These are phyloP conservation scores for Daldinia caldariorum DNA, from an alignment of 495 filamentous ascomycete genomes.

Conservation along the genomic window DNA sequence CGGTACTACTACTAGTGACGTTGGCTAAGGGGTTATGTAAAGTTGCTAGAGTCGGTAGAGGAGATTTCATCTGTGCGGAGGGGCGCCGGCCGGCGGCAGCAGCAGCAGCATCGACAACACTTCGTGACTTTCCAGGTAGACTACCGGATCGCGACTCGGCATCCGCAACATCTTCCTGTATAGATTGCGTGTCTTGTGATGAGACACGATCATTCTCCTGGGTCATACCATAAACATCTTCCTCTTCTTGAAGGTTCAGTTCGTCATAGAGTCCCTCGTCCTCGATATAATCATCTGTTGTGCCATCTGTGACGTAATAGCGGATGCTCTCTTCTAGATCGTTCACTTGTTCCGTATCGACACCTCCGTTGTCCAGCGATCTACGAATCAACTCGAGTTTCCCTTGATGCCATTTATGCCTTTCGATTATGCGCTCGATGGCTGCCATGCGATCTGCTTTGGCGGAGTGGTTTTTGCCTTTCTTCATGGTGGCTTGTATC, in stretches of 20 bases:
- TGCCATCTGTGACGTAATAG: constrained; percentile 93
- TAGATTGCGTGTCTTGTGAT: constrained; percentile 93
- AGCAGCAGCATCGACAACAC: constrained; percentile 60
- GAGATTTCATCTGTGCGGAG: constrained; percentile 92
- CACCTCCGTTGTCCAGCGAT: constrained; percentile 88
- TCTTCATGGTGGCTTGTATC: constrained; percentile 89
- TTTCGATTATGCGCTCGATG: constrained; percentile 83
- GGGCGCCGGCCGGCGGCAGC: constrained; percentile 72
- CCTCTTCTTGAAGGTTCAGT: constrained; percentile 89
- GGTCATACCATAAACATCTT: constrained; percentile 81
- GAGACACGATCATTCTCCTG: constrained; percentile 86
- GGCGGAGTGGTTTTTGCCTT: constrained; percentile 82
- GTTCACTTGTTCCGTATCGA: constrained; percentile 84
- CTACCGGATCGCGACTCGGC: constrained; percentile 64
- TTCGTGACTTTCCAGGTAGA: constrained; percentile 63
- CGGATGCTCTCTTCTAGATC: constrained; percentile 90
- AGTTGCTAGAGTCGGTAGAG: constrained; percentile 88
- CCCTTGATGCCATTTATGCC: constrained; percentile 94
- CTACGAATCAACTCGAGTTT: constrained; percentile 92
- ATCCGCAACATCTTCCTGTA: constrained; percentile 84
- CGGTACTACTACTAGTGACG: constrained; percentile 66
- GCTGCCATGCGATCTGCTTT: constrained; percentile 89
- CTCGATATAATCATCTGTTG: constrained; percentile 87
- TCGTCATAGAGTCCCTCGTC: constrained; percentile 95
- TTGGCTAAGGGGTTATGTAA: constrained; percentile 74